These are phyloP conservation scores for Salix udensis DNA, from an alignment of 345 rosid species.

Conservation along the genomic window DNA sequence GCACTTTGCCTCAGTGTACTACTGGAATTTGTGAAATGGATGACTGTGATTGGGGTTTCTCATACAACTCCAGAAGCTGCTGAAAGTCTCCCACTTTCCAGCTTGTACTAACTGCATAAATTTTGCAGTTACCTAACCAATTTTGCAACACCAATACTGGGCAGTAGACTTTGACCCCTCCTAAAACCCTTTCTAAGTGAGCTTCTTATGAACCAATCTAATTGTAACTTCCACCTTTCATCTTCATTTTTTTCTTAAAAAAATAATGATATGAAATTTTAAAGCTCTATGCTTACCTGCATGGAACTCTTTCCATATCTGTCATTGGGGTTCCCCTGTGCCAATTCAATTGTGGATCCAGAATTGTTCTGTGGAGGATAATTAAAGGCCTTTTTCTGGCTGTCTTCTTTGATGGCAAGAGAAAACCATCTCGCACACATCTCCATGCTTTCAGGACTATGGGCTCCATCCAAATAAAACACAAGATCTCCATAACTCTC, in stretches of 20 bases:
- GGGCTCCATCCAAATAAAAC: slow-evolving; percentile 94
- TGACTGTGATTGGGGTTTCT: background rate
- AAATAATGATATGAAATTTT: background rate
- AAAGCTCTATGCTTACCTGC: slow-evolving; percentile 43
- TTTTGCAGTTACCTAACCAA: background rate
- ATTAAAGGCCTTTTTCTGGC: slow-evolving; percentile 31
- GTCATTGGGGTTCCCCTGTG: slow-evolving; percentile 19
- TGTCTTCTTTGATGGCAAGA: slow-evolving; percentile 47
- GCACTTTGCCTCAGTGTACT: background rate
- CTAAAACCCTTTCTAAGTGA: background rate
- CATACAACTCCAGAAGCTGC: background rate
- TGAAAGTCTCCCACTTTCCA: background rate
- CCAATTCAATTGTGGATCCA: slow-evolving; percentile 29
- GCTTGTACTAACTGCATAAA: background rate
- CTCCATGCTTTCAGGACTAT: slow-evolving; percentile 96
- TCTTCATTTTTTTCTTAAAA: background rate
- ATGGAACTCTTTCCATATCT: slow-evolving; percentile 35
- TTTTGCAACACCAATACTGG: background rate
- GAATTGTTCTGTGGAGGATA: slow-evolving; percentile 31
- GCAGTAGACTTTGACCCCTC: background rate
- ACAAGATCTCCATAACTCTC: slow-evolving; percentile 57
- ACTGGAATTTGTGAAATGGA: background rate
- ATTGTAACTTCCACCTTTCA: background rate
- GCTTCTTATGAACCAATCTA: background rate
- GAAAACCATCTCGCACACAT: slow-evolving; percentile 90